Evolutionary conservation across 495 filamentous ascomycete species (phyloP), one percentile per base, ranked within the genome.

Genomic region (Extremus antarcticus): DNA sequence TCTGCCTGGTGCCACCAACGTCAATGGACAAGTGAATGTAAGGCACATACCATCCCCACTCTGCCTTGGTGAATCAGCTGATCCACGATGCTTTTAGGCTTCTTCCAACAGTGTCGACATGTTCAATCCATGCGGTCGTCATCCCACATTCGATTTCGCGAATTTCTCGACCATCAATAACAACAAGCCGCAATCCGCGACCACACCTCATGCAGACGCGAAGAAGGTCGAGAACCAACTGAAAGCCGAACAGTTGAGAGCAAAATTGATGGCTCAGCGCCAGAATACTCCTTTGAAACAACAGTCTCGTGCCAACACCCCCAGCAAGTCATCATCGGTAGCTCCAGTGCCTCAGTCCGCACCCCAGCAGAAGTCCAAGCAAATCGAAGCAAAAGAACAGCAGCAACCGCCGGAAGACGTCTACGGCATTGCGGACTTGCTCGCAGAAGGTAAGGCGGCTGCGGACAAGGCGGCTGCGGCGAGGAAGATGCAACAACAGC

Each of bases 201-300:
- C 43, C 3, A 21, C 50, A 15, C 4, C 23, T 23, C 40, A 2
- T n/a, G 47, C 24, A 4, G 58, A 53, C n/a, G 35, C 49, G 35
- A 19, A 25, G 4, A 57, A 57, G 25, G 54, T 46, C 2, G 59
- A 57, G 50, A 61, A 61, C 35, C 59, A 58, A 29, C 41, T 24
- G 16, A 49, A 50, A 23, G 53, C 60, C 3, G 57, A 58, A 1
- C 16, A 54, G 49, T 50, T 63, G 19, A 57, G 60, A 7, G 60
- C 60, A 3, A 55, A 60, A 43, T 22, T 63, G 35, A 19, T 63
- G 16, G 56, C 60, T 21, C 52, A 56, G 40, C 53, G 57, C 17
- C 41, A 57, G 21, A 53, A 59, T 22, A 54, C 57, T 17, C 54
- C 54, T 8, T 22, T 29, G 32, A 60, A 63, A 40, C 7, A 9